Percentiles rank a stretch among this genome's conserved stretches.
Conservation (phyloP, 345 rosid species). For the Cardamine resedifolia region DNA sequence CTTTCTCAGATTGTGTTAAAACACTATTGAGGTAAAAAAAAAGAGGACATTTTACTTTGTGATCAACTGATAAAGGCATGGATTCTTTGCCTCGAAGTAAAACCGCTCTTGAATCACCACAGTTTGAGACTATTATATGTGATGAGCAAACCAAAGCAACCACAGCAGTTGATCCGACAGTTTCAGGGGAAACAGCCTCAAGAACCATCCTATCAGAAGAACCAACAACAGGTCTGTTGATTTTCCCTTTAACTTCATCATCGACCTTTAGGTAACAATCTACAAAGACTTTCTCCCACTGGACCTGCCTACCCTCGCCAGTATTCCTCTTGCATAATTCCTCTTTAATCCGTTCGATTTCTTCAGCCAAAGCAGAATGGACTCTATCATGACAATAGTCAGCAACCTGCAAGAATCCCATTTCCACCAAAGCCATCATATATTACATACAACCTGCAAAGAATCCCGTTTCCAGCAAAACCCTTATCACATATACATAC, state of each 20-base stretch:
- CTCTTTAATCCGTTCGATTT: slow-evolving; percentile 48
- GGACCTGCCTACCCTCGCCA: slow-evolving; percentile 53
- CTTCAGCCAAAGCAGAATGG: slow-evolving; percentile 77
- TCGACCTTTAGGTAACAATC: slow-evolving; percentile 81
- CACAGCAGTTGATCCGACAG: slow-evolving; percentile 93
- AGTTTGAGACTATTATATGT: slow-evolving; percentile 81
- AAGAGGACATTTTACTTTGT: slow-evolving; percentile 56
- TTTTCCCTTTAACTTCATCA: slow-evolving; percentile 69
- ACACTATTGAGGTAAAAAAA: background rate
- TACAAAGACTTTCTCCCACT: slow-evolving; percentile 71
- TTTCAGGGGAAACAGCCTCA: slow-evolving; percentile 77
- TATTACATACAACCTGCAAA: slow-evolving; percentile 36
- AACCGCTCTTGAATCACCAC: slow-evolving; percentile 96
- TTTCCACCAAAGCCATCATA: slow-evolving; percentile 41
- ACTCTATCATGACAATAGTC: slow-evolving; percentile 75
- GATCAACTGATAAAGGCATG: slow-evolving; percentile 77
- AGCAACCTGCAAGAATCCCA: slow-evolving; percentile 75
- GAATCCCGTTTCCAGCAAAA: slow-evolving; percentile 36
- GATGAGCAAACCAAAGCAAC: slow-evolving; percentile 91
- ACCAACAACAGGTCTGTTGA: slow-evolving; percentile 41
- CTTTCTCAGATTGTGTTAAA: slow-evolving; percentile 3
- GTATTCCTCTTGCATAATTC: slow-evolving; percentile 44
- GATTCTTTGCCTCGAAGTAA: slow-evolving; percentile 83
- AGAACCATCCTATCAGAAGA: slow-evolving; percentile 41
- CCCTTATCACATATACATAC: slow-evolving; percentile 33